Percentiles rank a stretch among this genome's conserved stretches.
These are phyloP conservation scores for Trichoderma gracile DNA, from an alignment of 2,329 filamentous ascomycete genomes.

Conservation along the genomic window DNA sequence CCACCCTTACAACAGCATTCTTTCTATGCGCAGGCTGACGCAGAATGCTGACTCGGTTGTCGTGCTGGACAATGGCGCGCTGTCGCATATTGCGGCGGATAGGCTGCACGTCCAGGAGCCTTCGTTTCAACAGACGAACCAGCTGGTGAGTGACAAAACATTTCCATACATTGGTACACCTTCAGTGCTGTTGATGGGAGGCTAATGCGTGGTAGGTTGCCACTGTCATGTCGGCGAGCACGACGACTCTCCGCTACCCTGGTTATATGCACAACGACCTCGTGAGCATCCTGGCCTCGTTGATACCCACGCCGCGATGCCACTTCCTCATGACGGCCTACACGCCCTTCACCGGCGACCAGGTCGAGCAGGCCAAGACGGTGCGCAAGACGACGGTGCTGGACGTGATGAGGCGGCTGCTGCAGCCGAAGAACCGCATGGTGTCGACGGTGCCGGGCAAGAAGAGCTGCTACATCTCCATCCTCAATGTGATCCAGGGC, in stretches of 20 bases:
- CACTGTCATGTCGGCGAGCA: slow-evolving; percentile 98
- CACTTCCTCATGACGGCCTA: slow-evolving; percentile 99
- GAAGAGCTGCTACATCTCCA: slow-evolving; percentile 98
- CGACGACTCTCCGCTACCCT: slow-evolving; percentile 92
- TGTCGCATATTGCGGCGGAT: slow-evolving; percentile 92
- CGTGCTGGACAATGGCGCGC: slow-evolving; percentile 91
- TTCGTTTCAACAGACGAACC: slow-evolving; percentile 96
- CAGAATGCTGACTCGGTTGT: slow-evolving; percentile 98
- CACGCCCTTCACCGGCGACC: slow-evolving; percentile 94
- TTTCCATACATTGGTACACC: too few species aligned
- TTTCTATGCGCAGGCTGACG: slow-evolving; percentile 86
- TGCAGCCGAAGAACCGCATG: slow-evolving; percentile 99
- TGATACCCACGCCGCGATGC: slow-evolving; percentile 93
- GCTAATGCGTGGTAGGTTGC: slow-evolving; percentile 59
- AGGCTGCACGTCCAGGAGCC: slow-evolving; percentile 92
- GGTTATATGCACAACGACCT: slow-evolving; percentile 99
- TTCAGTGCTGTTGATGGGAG: too few species aligned
- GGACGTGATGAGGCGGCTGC: slow-evolving; percentile 91
- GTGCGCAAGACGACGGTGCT: slow-evolving; percentile 97
- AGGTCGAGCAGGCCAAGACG: slow-evolving; percentile 94
- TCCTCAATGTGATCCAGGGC: slow-evolving; percentile 97
- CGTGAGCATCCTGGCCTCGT: slow-evolving; percentile 90
- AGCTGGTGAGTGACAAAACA: slow-evolving; percentile 68
- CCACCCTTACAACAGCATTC: slow-evolving; percentile 95
- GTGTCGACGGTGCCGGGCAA: slow-evolving; percentile 93